phyloP scores from a whole-genome alignment of 345 rosid species.

The Salix udensis region DNA sequence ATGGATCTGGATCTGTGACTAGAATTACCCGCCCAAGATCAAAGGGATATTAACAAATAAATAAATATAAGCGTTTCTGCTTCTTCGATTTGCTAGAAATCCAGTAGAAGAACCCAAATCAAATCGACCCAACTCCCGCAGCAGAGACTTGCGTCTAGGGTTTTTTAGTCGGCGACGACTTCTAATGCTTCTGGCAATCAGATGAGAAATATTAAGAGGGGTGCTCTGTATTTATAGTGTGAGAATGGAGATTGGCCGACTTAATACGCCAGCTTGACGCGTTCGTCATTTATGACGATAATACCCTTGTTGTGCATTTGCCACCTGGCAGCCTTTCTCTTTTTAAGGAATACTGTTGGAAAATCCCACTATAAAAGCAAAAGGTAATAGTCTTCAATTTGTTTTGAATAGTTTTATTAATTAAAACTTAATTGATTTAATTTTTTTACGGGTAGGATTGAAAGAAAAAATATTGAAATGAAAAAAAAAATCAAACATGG shows the following conservation, averaged over 20 bases:
- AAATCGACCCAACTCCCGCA: not conserved
- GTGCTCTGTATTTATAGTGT: slow-evolving; percentile 2
- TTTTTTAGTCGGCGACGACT: not conserved
- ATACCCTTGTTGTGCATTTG: not conserved
- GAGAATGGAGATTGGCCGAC: not conserved
- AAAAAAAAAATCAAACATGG: too few species aligned
- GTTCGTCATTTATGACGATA: not conserved
- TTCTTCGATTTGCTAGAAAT: not conserved
- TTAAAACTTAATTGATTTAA: too few species aligned
- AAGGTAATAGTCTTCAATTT: too few species aligned
- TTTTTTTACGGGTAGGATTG: too few species aligned
- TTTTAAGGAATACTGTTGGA: not conserved
- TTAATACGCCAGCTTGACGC: not conserved
- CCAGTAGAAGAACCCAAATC: not conserved
- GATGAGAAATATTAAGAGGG: fast-evolving
- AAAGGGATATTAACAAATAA: not conserved
- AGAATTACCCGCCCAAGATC: not conserved
- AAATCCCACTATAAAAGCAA: not conserved
- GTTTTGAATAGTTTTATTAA: too few species aligned
- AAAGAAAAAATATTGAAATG: too few species aligned
- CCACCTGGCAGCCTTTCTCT: not conserved
- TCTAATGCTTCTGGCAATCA: not conserved
- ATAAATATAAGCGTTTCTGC: not conserved
- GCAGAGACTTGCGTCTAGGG: not conserved
- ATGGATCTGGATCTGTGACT: not conserved